Evolutionary conservation across 202 grass and related monocot genomes (phyloP), one percentile per base, ranked within the genome.

Genomic region (Brachypodium distachyon): DNA sequence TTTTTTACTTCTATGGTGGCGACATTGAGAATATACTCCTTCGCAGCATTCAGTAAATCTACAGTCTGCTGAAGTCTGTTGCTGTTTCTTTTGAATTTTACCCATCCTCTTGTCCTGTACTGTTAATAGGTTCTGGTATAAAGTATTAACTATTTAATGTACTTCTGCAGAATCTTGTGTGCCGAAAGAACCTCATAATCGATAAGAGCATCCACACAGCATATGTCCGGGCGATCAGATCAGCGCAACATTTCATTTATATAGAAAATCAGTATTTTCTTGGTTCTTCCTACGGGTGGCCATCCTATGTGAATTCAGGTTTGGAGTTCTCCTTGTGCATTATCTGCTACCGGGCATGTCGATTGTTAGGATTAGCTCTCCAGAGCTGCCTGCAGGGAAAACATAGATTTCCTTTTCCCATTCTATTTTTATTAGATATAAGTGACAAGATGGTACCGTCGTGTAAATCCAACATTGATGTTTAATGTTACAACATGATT

Each of bases 241-340:
- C 91, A 43, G 95, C 95, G 2, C 91, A 94, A 26, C 89, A 98
- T 80, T 98, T 98, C 54, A 94, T 98, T 84, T 98, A 98, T 82
- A 98, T 98, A 6, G 95, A 98, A 78, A 98, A 98, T 48, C 95
- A 98, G 59, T 98, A 98, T 79, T 98, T 98, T 77, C 73, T 98
- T 67, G 95, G 95, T 88, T 98, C 95, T 90, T 98, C 95, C 12
- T 98, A 86, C 19, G 87, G 77, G 74, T 98, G 95, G 95, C 84
- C 91, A 22, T 91, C 88, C 53, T 94, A 97, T 77, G 82, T 67
- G 25, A 87, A 94, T 73, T 74, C 87, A 94, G 95, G 95, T 98
- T 64, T 59, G 74, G 27, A 9, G 27, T 43, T 74, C 28, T 46
- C 34, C 43, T 4, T 51, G 81, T 60, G 19, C 44, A 57, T 31